Conservation (phyloP, 2,329 filamentous ascomycete genomes). For the Xylariaceae sp. region DNA sequence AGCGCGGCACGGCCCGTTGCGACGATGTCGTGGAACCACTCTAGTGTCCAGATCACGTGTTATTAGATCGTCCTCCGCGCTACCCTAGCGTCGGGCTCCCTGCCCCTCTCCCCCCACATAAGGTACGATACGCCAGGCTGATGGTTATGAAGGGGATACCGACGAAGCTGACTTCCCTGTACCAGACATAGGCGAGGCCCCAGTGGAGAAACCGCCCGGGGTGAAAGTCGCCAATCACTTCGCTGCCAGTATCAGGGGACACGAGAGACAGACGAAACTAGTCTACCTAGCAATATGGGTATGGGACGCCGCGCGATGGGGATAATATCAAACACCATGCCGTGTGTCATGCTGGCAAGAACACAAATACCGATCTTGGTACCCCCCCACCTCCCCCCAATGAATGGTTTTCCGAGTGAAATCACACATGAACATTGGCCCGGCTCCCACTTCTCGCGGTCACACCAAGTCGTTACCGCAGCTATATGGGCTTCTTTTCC, state of each 20-base stretch:
- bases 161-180: slow-evolving; percentile 15
- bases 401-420: slow-evolving; percentile 11
- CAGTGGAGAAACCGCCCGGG: slow-evolving; percentile 16
- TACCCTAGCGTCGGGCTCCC: slow-evolving; percentile 18
- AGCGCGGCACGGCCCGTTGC: slow-evolving; percentile 14
- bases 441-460: slow-evolving; percentile 5
- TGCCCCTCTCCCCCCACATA: slow-evolving; percentile 14
- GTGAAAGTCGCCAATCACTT: slow-evolving; percentile 8
- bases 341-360: slow-evolving; percentile 16
- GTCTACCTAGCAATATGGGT: slow-evolving; percentile 14
- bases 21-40: slow-evolving; percentile 14
- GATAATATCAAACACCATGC: slow-evolving; percentile 17
- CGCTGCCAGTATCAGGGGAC: slow-evolving; percentile 11
- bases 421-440: slow-evolving; percentile 1
- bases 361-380: slow-evolving; percentile 18
- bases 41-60: slow-evolving; percentile 16
- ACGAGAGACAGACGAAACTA: slow-evolving; percentile 16
- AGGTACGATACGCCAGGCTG: slow-evolving; percentile 14
- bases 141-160: slow-evolving; percentile 14
- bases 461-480: too few relatives aligned
- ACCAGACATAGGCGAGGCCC: slow-evolving; percentile 14
- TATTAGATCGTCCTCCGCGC: slow-evolving; percentile 14
- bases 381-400: slow-evolving; percentile 15
- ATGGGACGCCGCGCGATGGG: slow-evolving; percentile 17
- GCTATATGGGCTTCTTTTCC: too few relatives aligned